Conservation (phyloP, 495 filamentous ascomycete species). For the Parathielavia appendiculata region DNA sequence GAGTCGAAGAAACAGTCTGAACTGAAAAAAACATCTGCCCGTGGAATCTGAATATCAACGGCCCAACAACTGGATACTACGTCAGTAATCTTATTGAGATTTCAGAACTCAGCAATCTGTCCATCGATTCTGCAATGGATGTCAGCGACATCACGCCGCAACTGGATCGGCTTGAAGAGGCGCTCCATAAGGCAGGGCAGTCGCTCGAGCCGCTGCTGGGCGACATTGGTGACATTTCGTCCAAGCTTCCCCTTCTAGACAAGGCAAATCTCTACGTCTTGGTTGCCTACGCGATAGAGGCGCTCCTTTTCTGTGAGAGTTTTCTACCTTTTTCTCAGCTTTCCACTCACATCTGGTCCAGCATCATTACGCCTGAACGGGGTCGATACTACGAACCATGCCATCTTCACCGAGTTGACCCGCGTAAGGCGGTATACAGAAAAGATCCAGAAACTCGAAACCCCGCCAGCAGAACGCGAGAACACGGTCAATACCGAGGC, state of each 20-base stretch:
- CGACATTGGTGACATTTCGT: slow-evolving; percentile 60
- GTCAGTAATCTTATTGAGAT: too few relatives aligned
- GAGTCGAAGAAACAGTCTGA: background rate
- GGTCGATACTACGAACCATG: slow-evolving; percentile 73
- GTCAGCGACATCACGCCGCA: slow-evolving; percentile 44
- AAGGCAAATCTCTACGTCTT: slow-evolving; percentile 88
- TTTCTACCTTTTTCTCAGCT: background rate
- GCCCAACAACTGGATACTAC: too few relatives aligned
- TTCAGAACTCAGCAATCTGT: background rate
- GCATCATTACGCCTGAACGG: slow-evolving; percentile 77
- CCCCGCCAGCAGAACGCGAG: slow-evolving; percentile 49
- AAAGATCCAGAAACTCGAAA: slow-evolving; percentile 71
- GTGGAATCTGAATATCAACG: too few relatives aligned
- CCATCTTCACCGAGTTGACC: slow-evolving; percentile 76
- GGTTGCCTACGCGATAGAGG: slow-evolving; percentile 81
- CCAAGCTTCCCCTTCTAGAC: slow-evolving; percentile 82
- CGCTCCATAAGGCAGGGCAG: slow-evolving; percentile 73
- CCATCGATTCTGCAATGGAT: slow-evolving; percentile 30
- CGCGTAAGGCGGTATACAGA: slow-evolving; percentile 85
- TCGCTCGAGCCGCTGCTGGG: slow-evolving; percentile 59
- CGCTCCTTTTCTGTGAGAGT: slow-evolving; percentile 76
- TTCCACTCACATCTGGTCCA: slow-evolving; percentile 38
- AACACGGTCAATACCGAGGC: slow-evolving; percentile 72
- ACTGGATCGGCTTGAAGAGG: slow-evolving; percentile 66
- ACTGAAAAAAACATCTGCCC: background rate